Evolutionary conservation across 257 asterid genomes (phyloP), one percentile per base, ranked within the genome.

Genomic region (Rhazya stricta): DNA sequence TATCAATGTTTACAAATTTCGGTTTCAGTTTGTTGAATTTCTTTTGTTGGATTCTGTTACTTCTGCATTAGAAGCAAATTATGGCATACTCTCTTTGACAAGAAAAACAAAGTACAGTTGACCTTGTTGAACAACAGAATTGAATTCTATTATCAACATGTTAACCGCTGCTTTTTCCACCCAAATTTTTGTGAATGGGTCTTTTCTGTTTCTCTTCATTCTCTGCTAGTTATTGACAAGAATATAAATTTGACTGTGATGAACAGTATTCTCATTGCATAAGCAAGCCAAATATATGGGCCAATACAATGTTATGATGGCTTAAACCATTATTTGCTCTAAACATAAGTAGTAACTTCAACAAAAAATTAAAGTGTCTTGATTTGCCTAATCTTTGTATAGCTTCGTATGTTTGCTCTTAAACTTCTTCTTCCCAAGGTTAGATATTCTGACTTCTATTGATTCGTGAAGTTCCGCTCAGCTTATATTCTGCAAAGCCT

Each of bases 1-100:
- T 76, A 58, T 58, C 25, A 2, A 48, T 25, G 58, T 68, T 71
- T 50, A 25, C 50, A 46, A 48, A 69, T 76, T 61, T 61, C 7
- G 12, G 68, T 62, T 23, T 62, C 68, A 62, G 25, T 62, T 5
- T 27, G 25, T 69, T 75, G 45, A 41, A 25, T 6, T 37, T 76
- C 71, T 42, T 75, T 50, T 30, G 25, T 30, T 51, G 74, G 32
- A 27, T 25, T 53, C 27, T 39, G 25, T 37, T 37, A 27, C 18
- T 16, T 66, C n/a, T 11, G 45, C 30, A 51, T 29, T 0, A 37
- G 74, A 54, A 29, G 34, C 10, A 27, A 41, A 27, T 6, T n/a
- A 51, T 16, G 74, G 46, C 37, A 53, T 51, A 53, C 13, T 36
- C 23, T 54, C 42, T 19, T 67, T 29, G 29, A 27, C 36, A 32